These are phyloP conservation scores for Rhododendron ferrugineum DNA, from an alignment of 148 eudicot species.

Conservation along the genomic window DNA sequence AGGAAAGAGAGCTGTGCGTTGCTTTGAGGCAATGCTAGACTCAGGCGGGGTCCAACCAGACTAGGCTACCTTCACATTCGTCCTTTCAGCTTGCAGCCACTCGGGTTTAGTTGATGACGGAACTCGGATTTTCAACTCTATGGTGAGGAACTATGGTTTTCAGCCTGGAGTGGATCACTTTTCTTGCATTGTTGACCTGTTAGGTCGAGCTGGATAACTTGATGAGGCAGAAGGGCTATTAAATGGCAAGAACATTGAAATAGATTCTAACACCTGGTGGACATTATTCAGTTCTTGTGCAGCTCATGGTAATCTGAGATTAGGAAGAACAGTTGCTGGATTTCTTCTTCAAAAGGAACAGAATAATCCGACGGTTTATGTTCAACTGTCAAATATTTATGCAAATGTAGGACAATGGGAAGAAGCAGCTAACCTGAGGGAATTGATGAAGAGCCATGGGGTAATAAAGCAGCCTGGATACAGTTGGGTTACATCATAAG, in stretches of 20 bases:
- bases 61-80: constrained; percentile 57
- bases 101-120: constrained; percentile 70
- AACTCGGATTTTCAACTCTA: constrained; percentile 45
- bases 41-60: constrained; percentile 46
- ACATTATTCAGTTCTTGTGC: constrained; percentile 69
- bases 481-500: constrained; percentile 51
- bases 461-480: constrained; percentile 64
- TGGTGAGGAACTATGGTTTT: constrained; percentile 48
- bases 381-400: constrained; percentile 64
- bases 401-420: constrained; percentile 79
- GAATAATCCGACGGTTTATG: constrained; percentile 54
- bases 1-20: constrained; percentile 48
- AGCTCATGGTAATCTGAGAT: constrained; percentile 51
- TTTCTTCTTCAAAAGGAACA: constrained; percentile 44
- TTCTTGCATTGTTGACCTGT: constrained; percentile 68
- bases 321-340: constrained; percentile 60
- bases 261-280: constrained; percentile 58
- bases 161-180: constrained; percentile 52
- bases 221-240: constrained; percentile 58
- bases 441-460: constrained; percentile 51
- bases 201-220: constrained; percentile 69
- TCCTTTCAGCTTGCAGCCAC: constrained; percentile 83
- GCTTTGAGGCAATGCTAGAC: constrained; percentile 45
- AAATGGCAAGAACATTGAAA: constrained; percentile 15
- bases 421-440: constrained; percentile 62